Percentiles rank a stretch among this genome's conserved stretches.
phyloP scores from a whole-genome alignment of 306 rosid genomes.

The Vigna mungo region DNA sequence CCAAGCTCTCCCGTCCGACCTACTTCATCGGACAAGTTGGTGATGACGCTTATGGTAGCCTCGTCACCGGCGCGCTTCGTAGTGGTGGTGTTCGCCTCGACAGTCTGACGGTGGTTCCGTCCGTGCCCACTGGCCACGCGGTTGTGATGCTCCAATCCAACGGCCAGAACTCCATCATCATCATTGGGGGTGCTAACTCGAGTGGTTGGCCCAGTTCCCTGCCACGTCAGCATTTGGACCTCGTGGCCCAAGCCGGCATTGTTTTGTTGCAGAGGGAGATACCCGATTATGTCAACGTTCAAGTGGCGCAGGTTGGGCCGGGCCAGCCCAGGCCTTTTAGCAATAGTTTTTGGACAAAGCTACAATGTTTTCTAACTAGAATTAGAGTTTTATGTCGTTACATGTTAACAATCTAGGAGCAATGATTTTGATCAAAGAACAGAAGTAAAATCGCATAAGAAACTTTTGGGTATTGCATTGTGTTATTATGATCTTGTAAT shows the following conservation, averaged over 20 bases:
- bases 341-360: not conserved
- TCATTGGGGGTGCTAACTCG: conserved; percentile 90
- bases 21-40: conserved; percentile 92
- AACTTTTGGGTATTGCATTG: conserved; percentile 12
- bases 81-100: conserved; percentile 67
- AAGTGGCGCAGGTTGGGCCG: conserved; percentile 79
- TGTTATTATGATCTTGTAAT: conserved; percentile 30
- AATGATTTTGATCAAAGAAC: too few species aligned
- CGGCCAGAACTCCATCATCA: conserved; percentile 87
- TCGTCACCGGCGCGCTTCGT: conserved; percentile 61
- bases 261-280: conserved; percentile 94
- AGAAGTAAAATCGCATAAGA: too few species aligned
- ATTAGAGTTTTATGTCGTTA: too few species aligned
- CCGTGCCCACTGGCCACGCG: conserved; percentile 77
- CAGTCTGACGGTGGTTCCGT: conserved; percentile 47
- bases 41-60: conserved; percentile 72
- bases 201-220: conserved; percentile 68
- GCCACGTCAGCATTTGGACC: conserved; percentile 56
- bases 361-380: too few species aligned
- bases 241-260: conserved; percentile 76
- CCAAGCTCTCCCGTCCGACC: conserved; percentile 74
- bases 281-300: conserved; percentile 79
- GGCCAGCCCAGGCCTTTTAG: not conserved
- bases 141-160: conserved; percentile 83
- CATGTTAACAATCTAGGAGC: too few species aligned